Conservation (phyloP, 257 asterid genomes). For the Fraxinus excelsior region DNA sequence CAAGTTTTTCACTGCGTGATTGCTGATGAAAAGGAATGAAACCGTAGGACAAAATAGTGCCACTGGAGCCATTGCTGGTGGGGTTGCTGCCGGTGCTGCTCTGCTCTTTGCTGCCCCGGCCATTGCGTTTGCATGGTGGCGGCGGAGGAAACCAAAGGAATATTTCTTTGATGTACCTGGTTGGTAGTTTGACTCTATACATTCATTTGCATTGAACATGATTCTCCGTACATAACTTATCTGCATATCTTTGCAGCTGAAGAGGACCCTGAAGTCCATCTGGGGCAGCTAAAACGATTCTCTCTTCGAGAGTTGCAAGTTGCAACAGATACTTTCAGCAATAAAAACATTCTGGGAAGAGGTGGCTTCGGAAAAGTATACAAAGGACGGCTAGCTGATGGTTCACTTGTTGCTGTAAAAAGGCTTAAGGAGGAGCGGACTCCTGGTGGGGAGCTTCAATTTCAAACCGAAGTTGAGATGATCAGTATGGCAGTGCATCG, state of each 20-base stretch:
- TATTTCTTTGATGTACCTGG: constrained; percentile 63
- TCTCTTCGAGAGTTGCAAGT: constrained; percentile 56
- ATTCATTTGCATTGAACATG: not conserved
- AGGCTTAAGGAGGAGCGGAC: constrained; percentile 62
- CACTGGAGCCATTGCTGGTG: constrained; percentile 62
- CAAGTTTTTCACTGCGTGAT: not conserved
- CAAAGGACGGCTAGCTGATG: constrained; percentile 58
- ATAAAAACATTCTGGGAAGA: constrained; percentile 54
- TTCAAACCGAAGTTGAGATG: constrained; percentile 69
- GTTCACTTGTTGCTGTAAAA: constrained; percentile 56
- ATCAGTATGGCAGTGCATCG: constrained; percentile 61
- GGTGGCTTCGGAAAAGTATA: constrained; percentile 64
- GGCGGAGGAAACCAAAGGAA: constrained; percentile 51
- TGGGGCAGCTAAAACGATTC: constrained; percentile 56
- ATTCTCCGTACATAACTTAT: constrained; percentile 10
- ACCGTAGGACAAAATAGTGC: constrained; percentile 47
- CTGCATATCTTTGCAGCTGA: constrained; percentile 42
- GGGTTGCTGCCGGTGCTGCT: constrained; percentile 67
- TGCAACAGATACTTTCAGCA: constrained; percentile 59
- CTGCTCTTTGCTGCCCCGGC: constrained; percentile 60
- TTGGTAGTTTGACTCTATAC: constrained; percentile 14
- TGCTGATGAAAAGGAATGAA: not conserved
- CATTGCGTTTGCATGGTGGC: constrained; percentile 65
- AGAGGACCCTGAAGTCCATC: constrained; percentile 60
- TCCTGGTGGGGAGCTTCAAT: constrained; percentile 61